These are phyloP conservation scores for Boletus rex-veris DNA, from an alignment of 768 basidiomycete species.

Conservation along the genomic window DNA sequence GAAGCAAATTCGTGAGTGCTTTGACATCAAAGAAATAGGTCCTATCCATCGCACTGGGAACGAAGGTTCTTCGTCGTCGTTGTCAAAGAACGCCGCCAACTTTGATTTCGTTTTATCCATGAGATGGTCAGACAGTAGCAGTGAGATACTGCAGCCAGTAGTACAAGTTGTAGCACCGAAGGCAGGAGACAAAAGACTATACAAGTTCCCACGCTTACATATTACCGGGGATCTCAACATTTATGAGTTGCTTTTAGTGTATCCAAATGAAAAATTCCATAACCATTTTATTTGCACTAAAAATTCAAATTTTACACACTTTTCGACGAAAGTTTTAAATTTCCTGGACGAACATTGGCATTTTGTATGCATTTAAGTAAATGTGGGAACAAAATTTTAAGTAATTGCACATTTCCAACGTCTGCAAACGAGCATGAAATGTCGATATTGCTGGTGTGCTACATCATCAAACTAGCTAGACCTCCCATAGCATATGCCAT, in stretches of 20 bases:
- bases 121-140: slow-evolving; percentile 2
- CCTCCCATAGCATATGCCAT: slow-evolving; percentile 85
- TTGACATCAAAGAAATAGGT: slow-evolving; percentile 49
- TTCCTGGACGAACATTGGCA: background rate
- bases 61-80: slow-evolving; percentile 80
- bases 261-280: background rate
- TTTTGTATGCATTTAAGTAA: too few relatives aligned
- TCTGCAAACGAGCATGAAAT: too few relatives aligned
- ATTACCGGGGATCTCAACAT: background rate
- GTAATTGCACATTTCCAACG: too few relatives aligned
- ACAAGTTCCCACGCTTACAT: slow-evolving; percentile 26
- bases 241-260: too few relatives aligned
- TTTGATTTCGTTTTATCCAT: slow-evolving; percentile 41
- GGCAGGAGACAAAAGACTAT: background rate
- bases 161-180: background rate
- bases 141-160: background rate
- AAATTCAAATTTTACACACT: too few relatives aligned
- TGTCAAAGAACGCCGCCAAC: slow-evolving; percentile 79
- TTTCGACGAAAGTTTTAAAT: too few relatives aligned
- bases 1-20: slow-evolving; percentile 57
- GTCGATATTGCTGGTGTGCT: slow-evolving; percentile 1
- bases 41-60: slow-evolving; percentile 90
- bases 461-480: slow-evolving; percentile 69
- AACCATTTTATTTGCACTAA: too few relatives aligned
- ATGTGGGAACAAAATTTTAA: too few relatives aligned